These are phyloP conservation scores for Ilex paraguariensis DNA, from an alignment of 305 asterid species.

Conservation along the genomic window DNA sequence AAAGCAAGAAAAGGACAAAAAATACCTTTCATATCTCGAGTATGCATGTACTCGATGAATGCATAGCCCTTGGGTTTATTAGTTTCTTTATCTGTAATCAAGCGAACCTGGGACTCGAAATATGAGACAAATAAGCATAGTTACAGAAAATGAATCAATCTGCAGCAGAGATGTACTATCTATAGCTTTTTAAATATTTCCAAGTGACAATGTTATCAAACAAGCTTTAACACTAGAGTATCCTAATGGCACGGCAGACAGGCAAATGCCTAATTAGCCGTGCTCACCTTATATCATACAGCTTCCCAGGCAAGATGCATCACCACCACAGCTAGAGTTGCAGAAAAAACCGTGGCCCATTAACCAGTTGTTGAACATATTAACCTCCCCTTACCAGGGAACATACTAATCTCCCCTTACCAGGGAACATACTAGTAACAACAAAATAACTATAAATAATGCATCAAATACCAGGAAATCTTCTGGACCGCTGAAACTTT, in stretches of 20 bases:
- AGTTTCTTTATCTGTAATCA: conserved; percentile 70
- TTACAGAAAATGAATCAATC: conserved; percentile 13
- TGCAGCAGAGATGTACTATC: conserved; percentile 1
- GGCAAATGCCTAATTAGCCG: conserved; percentile 99
- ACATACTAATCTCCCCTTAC: conserved; percentile 91
- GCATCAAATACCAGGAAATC: conserved; percentile 60
- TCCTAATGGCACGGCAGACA: conserved; percentile 95
- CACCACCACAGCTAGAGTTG: conserved; percentile 94
- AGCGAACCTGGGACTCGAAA: conserved; percentile 71
- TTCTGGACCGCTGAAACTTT: conserved; percentile 65
- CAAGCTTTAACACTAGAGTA: conserved; percentile 25
- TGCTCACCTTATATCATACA: conserved; percentile 96
- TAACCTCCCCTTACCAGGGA: conserved; percentile 99
- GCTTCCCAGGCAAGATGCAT: conserved; percentile 91
- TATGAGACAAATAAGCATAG: conserved; percentile 20
- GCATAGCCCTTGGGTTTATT: conserved; percentile 98
- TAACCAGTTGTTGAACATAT: conserved; percentile 69
- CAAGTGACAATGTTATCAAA: not conserved
- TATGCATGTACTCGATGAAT: conserved; percentile 85
- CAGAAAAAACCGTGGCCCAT: conserved; percentile 67
- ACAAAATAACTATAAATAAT: conserved; percentile 37
- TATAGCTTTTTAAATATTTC: no score
- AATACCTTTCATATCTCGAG: conserved; percentile 95
- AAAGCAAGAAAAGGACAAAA: not conserved
- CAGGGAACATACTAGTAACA: conserved; percentile 66